Evolutionary conservation across 768 basidiomycete species (phyloP), one percentile per base, ranked within the genome.

Genomic region (Leccinum longicurvipes): DNA sequence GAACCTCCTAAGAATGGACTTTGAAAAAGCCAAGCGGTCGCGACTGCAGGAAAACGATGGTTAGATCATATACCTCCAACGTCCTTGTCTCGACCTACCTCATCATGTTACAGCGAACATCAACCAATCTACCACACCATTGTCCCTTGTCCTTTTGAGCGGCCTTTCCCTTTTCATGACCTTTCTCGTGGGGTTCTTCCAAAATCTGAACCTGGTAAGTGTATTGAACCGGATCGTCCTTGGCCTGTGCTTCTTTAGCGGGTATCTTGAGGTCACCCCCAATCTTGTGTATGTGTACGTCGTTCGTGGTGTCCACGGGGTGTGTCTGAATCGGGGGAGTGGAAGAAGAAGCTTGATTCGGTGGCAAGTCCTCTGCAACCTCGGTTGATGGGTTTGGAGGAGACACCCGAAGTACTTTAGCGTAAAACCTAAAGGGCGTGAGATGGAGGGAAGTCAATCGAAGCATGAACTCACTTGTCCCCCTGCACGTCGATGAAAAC

Each of bases 1-100:
- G 73, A 96, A 98, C 15, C 94, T 88, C 60, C 94, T 91, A 27
- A 99, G 83, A 63, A 98, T 96, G 17, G 94, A 94, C 72, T 98
- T 98, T 27, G 93, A 96, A 74, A 98, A 98, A 19, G 93, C 86
- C 19, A 96, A 79, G 51, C 95, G 90, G 71, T 99, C 97, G 57
- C 97, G 94, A 66, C 95, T 98, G 56, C 19, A 52, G 19, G 53
- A 55, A 45, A 27, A 50, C 29, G 36, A 41, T 14, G 34, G 56
- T 46, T 29, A 57, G 55, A 28, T 46, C 32, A 34, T 32, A 48
- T 32, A 47, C 29, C 51, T 47, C 39, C 48, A 45, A 46, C 19
- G 15, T 24, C 41, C 51, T 32, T 56, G 54, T 14, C 41, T 54
- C n/a, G 23, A 72, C 81, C 51, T 63, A 90, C 93, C 90, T 91